A percentile compares a stretch with the other conserved stretches of the same genome.
phyloP scores from a whole-genome alignment of 306 rosid genomes.

The Arachis hypogaea region DNA sequence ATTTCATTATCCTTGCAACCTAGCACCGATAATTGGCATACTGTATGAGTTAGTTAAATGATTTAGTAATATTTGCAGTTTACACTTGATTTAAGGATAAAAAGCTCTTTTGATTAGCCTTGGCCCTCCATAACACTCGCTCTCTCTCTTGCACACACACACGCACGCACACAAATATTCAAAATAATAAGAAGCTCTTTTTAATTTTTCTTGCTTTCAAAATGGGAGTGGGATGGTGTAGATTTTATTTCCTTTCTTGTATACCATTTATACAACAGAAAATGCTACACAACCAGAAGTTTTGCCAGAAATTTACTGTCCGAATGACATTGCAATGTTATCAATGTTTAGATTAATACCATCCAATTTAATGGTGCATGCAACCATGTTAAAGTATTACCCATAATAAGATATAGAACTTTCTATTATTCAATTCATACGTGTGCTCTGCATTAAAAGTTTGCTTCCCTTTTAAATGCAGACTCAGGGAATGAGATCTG shows the following conservation, averaged over 20 bases:
- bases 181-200: background rate
- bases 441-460: conserved; percentile 21
- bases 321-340: background rate
- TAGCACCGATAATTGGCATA: conserved; percentile 18
- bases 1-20: conserved; percentile 17
- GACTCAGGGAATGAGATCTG: conserved; percentile 86
- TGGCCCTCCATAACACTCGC: too few relatives aligned
- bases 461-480: conserved; percentile 44
- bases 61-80: background rate
- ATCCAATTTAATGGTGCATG: too few relatives aligned
- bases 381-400: background rate
- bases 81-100: background rate
- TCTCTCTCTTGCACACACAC: too few relatives aligned
- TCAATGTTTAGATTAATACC: too few relatives aligned
- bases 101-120: conserved; percentile 9
- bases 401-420: background rate
- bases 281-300: too few relatives aligned
- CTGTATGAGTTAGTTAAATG: conserved; percentile 13
- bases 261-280: background rate
- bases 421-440: conserved; percentile 5
- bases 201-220: background rate
- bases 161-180: too few relatives aligned
- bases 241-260: conserved; percentile 9
- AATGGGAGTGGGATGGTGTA: background rate
- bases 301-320: conserved; percentile 30